phyloP scores from a whole-genome alignment of 176 grass and related monocot species.

The Carex parvula region DNA sequence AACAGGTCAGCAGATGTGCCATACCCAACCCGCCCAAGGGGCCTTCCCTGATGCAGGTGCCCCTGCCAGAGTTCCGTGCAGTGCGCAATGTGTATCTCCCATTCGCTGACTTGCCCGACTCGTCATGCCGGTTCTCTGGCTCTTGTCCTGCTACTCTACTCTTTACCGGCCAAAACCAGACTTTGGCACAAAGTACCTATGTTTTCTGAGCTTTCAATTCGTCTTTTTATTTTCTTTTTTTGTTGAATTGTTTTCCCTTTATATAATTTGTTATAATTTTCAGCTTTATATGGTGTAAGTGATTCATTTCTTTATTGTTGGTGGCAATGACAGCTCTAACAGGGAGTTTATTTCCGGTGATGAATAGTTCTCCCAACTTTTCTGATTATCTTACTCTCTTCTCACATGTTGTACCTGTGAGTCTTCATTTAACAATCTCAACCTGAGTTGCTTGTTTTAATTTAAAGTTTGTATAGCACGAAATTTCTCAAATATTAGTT shows the following conservation, averaged over 20 bases:
- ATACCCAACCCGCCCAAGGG: constrained; percentile 49
- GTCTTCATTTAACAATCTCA: constrained; percentile 19
- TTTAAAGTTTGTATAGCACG: neutral
- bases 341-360: constrained; percentile 43
- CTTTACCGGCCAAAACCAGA: constrained; percentile 60
- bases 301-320: neutral
- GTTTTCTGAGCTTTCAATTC: neutral
- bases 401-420: constrained; percentile 52
- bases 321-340: constrained; percentile 43
- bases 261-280: neutral
- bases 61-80: constrained; percentile 42
- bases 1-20: constrained; percentile 64
- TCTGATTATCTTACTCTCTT: constrained; percentile 51
- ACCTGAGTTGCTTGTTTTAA: neutral
- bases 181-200: constrained; percentile 56
- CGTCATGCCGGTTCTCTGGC: constrained; percentile 35
- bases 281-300: neutral
- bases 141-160: constrained; percentile 61
- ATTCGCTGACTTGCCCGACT: constrained; percentile 43
- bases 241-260: neutral
- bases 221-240: neutral
- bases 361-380: constrained; percentile 38
- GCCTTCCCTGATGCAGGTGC: constrained; percentile 71
- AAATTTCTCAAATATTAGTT: constrained; percentile 14
- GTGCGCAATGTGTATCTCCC: neutral